Percentiles rank a stretch among this genome's conserved stretches.
These are phyloP conservation scores for Phytopythium montanum DNA, from an alignment of 352 stramenopile genomes.

Conservation along the genomic window DNA sequence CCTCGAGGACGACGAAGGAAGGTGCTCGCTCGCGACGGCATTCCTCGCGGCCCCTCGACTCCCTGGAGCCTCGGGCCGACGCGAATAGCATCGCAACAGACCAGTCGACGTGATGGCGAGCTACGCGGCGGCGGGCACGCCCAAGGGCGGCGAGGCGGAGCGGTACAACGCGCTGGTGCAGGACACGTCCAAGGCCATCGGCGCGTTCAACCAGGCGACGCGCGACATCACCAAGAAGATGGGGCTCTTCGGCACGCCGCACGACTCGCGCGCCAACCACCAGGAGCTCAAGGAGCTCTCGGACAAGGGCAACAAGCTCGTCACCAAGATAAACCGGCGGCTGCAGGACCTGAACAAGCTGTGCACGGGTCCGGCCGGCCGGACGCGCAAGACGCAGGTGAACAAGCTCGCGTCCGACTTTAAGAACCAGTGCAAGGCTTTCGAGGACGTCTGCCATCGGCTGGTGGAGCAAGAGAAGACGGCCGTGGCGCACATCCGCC, in stretches of 20 bases:
- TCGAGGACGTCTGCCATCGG: conserved; percentile 51
- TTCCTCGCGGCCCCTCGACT: background rate
- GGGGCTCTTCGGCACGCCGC: conserved; percentile 46
- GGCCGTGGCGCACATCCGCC: conserved; percentile 45
- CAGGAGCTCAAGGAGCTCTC: conserved; percentile 57
- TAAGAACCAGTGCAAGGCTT: conserved; percentile 58
- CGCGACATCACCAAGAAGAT: conserved; percentile 64
- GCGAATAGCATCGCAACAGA: background rate
- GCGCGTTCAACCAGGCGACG: conserved; percentile 54
- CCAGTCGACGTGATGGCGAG: conserved; percentile 15
- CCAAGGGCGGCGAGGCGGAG: conserved; percentile 39
- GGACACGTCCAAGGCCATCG: conserved; percentile 60
- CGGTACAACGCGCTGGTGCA: conserved; percentile 48
- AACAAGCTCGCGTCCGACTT: conserved; percentile 57
- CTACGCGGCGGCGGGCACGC: conserved; percentile 52
- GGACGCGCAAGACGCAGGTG: conserved; percentile 45
- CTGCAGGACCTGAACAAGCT: conserved; percentile 43
- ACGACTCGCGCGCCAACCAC: conserved; percentile 59
- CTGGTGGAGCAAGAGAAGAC: conserved; percentile 40
- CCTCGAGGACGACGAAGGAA: background rate
- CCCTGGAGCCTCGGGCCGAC: background rate
- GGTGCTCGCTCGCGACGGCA: background rate
- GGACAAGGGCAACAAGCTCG: conserved; percentile 57
- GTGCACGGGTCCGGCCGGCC: conserved; percentile 27
- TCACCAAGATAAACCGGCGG: conserved; percentile 49